Evolutionary conservation across 176 grass and related monocot genomes (phyloP).

Genomic region (Sorghum bicolor): DNA sequence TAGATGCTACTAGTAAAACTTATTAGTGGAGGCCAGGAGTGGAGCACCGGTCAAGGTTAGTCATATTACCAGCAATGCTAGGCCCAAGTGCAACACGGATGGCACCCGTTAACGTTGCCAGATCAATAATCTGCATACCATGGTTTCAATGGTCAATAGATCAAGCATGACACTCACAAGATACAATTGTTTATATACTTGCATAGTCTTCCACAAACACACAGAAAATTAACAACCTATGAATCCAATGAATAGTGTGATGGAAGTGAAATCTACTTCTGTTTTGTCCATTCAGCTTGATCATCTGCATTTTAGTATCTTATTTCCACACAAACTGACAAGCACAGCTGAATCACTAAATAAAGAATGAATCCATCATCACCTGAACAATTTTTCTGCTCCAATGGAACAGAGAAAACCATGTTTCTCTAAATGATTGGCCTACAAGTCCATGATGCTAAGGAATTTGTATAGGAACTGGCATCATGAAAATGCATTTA

Average conservation of each 20-base stretch:
- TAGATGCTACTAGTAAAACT: too few species aligned
- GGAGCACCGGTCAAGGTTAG: neutral
- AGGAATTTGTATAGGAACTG: neutral
- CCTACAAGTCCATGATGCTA: neutral
- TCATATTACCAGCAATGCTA: slow-evolving; percentile 69
- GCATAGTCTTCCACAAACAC: neutral
- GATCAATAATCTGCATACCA: slow-evolving; percentile 69
- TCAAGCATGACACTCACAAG: neutral
- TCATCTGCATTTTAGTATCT: neutral
- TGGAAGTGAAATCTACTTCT: neutral
- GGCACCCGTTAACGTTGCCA: slow-evolving; percentile 87
- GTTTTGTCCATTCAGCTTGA: neutral
- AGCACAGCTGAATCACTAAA: neutral
- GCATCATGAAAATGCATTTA: neutral
- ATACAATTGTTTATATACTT: neutral
- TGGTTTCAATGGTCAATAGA: neutral
- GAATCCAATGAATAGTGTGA: neutral
- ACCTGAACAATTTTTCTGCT: neutral
- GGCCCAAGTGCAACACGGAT: slow-evolving; percentile 75
- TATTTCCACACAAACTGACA: neutral
- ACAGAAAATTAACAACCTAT: neutral
- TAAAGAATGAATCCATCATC: neutral
- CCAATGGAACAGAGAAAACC: neutral
- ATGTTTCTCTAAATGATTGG: neutral
- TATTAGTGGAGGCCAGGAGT: neutral